These are phyloP conservation scores for Lactarius trivialis DNA, from an alignment of 768 basidiomycete genomes.

Conservation along the genomic window DNA sequence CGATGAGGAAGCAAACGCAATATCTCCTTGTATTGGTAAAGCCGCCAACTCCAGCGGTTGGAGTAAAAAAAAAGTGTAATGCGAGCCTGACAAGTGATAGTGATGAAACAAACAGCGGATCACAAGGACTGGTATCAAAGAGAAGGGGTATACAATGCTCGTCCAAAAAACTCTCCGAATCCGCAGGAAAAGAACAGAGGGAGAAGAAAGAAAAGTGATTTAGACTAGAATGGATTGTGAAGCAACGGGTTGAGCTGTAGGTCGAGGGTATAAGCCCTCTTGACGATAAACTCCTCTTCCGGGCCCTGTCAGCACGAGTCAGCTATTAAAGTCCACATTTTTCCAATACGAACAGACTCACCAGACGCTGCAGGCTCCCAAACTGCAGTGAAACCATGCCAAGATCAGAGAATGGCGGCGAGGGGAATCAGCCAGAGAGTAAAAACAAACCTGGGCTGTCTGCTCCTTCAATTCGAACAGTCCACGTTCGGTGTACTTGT, in stretches of 20 bases:
- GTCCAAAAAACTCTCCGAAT: not conserved
- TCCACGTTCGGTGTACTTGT: not conserved
- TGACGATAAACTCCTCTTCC: not conserved
- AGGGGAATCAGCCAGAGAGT: not conserved
- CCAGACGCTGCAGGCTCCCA: slow-evolving; percentile 1
- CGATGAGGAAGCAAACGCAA: not conserved
- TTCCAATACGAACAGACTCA: not conserved
- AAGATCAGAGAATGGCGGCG: not conserved
- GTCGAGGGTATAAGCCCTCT: not conserved
- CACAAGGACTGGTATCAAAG: not conserved
- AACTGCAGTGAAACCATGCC: not conserved
- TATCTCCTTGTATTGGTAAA: not conserved
- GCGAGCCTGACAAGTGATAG: not conserved
- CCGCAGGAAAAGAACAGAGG: not conserved
- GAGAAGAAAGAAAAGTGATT: not conserved
- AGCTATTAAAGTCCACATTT: not conserved
- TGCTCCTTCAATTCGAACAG: not conserved
- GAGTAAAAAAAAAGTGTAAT: not conserved
- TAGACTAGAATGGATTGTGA: not conserved
- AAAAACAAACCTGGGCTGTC: not conserved
- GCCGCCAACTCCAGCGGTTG: too few relatives aligned
- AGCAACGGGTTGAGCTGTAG: not conserved
- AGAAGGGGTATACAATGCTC: not conserved
- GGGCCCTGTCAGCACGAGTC: not conserved
- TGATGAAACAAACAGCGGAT: not conserved